Conservation (phyloP, 345 rosid species). For the Lepidium sativum region DNA sequence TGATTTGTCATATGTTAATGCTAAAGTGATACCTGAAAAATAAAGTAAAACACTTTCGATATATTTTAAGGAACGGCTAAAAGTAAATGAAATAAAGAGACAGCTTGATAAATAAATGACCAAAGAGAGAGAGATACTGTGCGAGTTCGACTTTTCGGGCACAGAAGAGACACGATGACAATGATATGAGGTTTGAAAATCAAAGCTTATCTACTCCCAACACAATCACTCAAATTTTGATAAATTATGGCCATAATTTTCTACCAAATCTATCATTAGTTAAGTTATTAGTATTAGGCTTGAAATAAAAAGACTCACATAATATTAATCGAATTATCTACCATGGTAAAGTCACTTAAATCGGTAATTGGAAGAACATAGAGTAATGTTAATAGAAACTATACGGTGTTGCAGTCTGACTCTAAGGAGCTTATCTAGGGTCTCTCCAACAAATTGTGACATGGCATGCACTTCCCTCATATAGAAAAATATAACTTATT, state of each 20-base stretch:
- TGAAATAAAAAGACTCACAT: not conserved
- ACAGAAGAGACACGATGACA: constrained; percentile 20
- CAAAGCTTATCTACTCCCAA: constrained; percentile 8
- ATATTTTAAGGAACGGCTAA: not conserved
- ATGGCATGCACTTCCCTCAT: too few relatives aligned
- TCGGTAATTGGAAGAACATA: too few relatives aligned
- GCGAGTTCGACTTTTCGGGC: constrained; percentile 15
- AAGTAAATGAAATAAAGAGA: too few relatives aligned
- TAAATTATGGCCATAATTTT: not conserved
- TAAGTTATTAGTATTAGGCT: not conserved
- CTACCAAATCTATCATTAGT: not conserved
- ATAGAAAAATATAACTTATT: too few relatives aligned
- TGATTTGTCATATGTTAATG: not conserved
- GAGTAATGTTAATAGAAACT: too few relatives aligned
- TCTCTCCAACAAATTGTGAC: too few relatives aligned
- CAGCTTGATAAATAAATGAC: too few relatives aligned
- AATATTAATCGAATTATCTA: not conserved
- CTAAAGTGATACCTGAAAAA: not conserved
- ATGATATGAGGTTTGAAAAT: not conserved
- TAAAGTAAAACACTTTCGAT: not conserved
- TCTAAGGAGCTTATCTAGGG: too few relatives aligned
- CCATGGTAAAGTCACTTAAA: not conserved
- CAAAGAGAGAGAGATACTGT: not conserved
- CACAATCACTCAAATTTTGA: not conserved
- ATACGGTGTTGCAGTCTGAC: too few relatives aligned